A percentile compares a stretch with the other conserved stretches of the same genome.
Conservation (phyloP, 2,329 filamentous ascomycete genomes). For the Neofusicoccum umdonicola region DNA sequence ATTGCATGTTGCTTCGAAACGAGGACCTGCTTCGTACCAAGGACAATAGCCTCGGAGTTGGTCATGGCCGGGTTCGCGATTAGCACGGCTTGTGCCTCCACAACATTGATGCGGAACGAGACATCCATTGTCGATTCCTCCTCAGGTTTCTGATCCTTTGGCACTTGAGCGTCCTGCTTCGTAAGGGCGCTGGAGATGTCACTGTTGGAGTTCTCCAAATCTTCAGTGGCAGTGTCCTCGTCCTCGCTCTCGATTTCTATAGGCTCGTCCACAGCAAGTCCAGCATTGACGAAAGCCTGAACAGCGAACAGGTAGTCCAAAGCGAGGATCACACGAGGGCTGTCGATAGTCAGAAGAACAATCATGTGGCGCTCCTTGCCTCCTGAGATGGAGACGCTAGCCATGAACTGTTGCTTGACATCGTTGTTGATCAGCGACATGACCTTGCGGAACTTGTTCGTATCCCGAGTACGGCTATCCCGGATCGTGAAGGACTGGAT, state of each 20-base stretch:
- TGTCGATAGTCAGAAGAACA: constrained; percentile 90
- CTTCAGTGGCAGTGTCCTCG: constrained; percentile 46
- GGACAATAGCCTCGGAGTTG: constrained; percentile 91
- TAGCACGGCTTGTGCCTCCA: constrained; percentile 93
- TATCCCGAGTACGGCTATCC: constrained; percentile 83
- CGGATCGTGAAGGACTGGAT: constrained; percentile 93
- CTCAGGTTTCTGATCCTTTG: constrained; percentile 27
- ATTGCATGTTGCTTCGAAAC: constrained; percentile 91
- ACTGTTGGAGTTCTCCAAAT: constrained; percentile 38
- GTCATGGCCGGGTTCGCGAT: constrained; percentile 90
- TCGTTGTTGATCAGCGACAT: constrained; percentile 96
- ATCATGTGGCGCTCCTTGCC: constrained; percentile 79
- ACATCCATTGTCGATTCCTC: constrained; percentile 61
- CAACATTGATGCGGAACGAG: constrained; percentile 87
- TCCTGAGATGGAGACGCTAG: constrained; percentile 87
- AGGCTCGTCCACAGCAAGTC: constrained; percentile 55
- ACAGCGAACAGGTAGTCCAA: constrained; percentile 93
- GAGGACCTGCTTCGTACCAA: constrained; percentile 89
- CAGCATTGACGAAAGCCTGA: constrained; percentile 75
- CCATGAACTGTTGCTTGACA: constrained; percentile 95
- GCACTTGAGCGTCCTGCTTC: constrained; percentile 20
- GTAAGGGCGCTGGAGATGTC: constrained; percentile 34
- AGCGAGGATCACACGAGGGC: constrained; percentile 89
- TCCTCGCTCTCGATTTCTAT: constrained; percentile 61
- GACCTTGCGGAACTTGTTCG: constrained; percentile 95